phyloP scores from a whole-genome alignment of 2,329 filamentous ascomycete genomes.

The Cordyceps javanica region DNA sequence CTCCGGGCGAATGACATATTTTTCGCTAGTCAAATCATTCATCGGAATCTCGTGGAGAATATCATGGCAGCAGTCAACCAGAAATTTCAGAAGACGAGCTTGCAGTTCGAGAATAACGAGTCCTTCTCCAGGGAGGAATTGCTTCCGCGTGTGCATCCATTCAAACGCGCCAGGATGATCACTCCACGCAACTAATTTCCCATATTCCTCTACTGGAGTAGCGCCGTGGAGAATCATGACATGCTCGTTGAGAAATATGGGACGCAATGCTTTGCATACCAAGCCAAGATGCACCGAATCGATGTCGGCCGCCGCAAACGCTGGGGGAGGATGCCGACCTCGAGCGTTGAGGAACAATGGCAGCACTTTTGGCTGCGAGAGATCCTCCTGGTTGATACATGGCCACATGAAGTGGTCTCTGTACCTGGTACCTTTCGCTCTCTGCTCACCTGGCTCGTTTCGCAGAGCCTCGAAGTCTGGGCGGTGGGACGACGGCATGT shows the following conservation, averaged over 20 bases:
- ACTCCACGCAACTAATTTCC: conserved; percentile 28
- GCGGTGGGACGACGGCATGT: conserved; percentile 42
- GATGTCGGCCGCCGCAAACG: conserved; percentile 42
- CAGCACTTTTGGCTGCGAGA: conserved; percentile 36
- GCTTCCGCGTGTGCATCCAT: conserved; percentile 27
- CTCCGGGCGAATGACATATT: conserved; percentile 31
- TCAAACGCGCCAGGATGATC: conserved; percentile 31
- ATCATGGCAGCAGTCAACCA: conserved; percentile 38
- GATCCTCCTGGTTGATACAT: conserved; percentile 52
- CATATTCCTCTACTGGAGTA: conserved; percentile 26
- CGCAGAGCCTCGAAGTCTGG: conserved; percentile 41
- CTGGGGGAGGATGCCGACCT: conserved; percentile 37
- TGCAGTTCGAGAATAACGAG: conserved; percentile 47
- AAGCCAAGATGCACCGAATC: conserved; percentile 26
- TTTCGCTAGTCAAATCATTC: conserved; percentile 22
- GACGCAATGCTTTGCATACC: conserved; percentile 19
- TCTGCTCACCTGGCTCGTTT: conserved; percentile 17
- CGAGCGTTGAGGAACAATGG: conserved; percentile 47
- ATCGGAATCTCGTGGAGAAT: conserved; percentile 46
- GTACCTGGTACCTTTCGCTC: conserved; percentile 10
- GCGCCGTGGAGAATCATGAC: conserved; percentile 30
- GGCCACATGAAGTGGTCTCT: conserved; percentile 42
- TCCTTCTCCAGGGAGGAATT: conserved; percentile 39
- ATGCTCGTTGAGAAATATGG: conserved; percentile 24
- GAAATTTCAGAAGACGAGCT: conserved; percentile 39